These are phyloP conservation scores for Nicotiana tomentosiformis DNA, from an alignment of 257 asterid genomes.

Conservation along the genomic window DNA sequence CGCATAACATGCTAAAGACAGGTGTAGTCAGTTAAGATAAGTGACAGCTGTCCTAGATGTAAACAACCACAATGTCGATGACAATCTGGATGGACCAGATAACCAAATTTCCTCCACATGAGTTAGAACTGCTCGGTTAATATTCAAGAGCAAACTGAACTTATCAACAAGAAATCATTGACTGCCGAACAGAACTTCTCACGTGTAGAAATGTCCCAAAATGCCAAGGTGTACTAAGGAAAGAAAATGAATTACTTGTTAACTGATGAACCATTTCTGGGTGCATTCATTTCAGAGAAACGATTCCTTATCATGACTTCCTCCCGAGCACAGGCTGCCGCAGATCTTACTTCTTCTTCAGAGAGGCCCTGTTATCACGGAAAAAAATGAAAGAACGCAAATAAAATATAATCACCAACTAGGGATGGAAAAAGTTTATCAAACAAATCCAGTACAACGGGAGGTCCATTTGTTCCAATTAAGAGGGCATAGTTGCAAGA, in stretches of 20 bases:
- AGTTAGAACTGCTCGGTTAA: background rate
- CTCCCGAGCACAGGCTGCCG: constrained; percentile 98
- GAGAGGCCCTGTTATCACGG: constrained; percentile 77
- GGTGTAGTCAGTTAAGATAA: background rate
- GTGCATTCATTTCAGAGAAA: constrained; percentile 98
- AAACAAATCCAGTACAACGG: background rate
- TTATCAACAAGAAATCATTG: background rate
- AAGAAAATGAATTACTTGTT: constrained; percentile 58
- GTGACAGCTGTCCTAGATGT: background rate
- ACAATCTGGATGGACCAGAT: background rate
- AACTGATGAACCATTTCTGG: constrained; percentile 76
- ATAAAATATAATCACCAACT: constrained; percentile 3
- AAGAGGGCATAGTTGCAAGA: background rate
- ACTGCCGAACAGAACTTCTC: background rate
- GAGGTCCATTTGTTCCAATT: background rate
- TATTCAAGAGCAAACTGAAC: constrained; percentile 3
- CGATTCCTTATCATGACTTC: constrained; percentile 97
- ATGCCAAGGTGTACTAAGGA: background rate
- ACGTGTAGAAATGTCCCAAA: background rate
- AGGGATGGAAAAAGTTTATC: background rate
- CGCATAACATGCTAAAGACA: background rate
- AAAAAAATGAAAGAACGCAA: constrained; percentile 6
- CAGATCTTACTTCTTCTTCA: constrained; percentile 96
- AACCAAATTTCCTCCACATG: background rate
- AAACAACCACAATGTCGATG: constrained; percentile 2